These are phyloP conservation scores for Mediolabrus comicus DNA, from an alignment of 108 stramenopile species.

Conservation along the genomic window DNA sequence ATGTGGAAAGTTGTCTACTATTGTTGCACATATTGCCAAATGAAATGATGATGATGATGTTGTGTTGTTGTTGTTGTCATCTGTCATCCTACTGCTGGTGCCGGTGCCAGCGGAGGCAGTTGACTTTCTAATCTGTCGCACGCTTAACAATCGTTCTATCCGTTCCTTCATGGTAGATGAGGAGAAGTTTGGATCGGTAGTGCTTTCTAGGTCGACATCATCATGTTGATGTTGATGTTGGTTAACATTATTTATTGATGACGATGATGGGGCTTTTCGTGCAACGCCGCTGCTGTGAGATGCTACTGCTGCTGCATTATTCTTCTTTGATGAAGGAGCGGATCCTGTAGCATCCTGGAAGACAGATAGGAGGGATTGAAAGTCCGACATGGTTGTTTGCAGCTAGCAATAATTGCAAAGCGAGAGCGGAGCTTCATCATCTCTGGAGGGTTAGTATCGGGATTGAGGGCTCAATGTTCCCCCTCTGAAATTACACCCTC, in stretches of 20 bases:
- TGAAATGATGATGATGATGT: slow-evolving; percentile 6
- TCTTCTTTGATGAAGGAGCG: neutral
- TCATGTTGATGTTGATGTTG: neutral
- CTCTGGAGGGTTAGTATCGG: no score
- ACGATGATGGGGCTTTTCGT: neutral
- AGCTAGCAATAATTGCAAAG: no score
- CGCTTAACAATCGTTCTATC: slow-evolving; percentile 31
- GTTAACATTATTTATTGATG: neutral
- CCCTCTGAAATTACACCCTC: no score
- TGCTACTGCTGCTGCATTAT: neutral
- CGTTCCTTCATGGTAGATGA: slow-evolving; percentile 25
- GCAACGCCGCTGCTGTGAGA: neutral
- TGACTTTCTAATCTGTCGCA: slow-evolving; percentile 30
- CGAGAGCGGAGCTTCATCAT: no score
- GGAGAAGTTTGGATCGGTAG: slow-evolving; percentile 38
- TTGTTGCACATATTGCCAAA: slow-evolving; percentile 50
- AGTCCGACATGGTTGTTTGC: slow-evolving; percentile 10
- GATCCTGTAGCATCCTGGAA: slow-evolving; percentile 42
- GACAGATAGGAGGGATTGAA: slow-evolving; percentile 46
- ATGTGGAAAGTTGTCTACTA: slow-evolving; percentile 55
- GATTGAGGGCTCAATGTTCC: no score
- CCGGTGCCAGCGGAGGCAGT: neutral
- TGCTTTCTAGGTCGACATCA: slow-evolving; percentile 15
- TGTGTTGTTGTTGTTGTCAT: neutral
- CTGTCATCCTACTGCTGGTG: neutral